Base-by-base conservation (phyloP, 2,329 filamentous ascomycete species). In the Cyclaneusma minus region DNA sequence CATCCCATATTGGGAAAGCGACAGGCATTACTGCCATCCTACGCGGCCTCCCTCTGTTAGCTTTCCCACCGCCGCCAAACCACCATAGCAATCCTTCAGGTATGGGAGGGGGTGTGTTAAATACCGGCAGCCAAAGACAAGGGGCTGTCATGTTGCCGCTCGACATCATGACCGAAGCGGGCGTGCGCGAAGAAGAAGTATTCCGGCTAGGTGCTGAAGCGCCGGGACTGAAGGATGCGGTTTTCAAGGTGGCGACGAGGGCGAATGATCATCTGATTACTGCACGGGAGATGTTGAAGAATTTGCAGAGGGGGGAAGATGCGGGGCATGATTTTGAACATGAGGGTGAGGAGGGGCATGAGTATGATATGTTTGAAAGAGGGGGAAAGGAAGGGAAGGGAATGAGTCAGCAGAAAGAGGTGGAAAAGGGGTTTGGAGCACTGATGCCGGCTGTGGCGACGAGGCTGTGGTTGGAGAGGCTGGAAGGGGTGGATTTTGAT, bases 201-300 rank as follows among this genome's bases (percentile, higher is more conserved):
- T 80, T 92, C 32, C 68, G 87, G 6, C 63, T 73, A 21, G 87
- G 85, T 0, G 72, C 78, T 0, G 56, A 68, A n/a, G 87, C 87
- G 0, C 61, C 70, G 0, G 85, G 85, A 0, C 60, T 95, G 11
- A 73, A 79, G 33, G 87, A 98, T 50, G 87, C 85, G 3, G 71
- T 95, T 1, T 98, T 95, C 51, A 66, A 71, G 4, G 82, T 98
- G 9, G 89, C 89, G 1, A 98, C 89, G 0, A 69, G 87, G 19
- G 89, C 89, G 5, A 91, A 91, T 44, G 89, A 98, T 48, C 89
- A 98, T 51, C 60, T 98, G 17, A 92, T 94, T 39, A 95, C 87
- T 0, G 87, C 80, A 2, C 64, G 84, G 32, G 82, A 93, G 48
- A 93, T 98, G 84, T 52, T 95, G 33, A 75, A 72, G 43, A 82